Evolutionary conservation across 1,284 basidiomycete genomes (phyloP).

Genomic region (Earliella scabrosa): DNA sequence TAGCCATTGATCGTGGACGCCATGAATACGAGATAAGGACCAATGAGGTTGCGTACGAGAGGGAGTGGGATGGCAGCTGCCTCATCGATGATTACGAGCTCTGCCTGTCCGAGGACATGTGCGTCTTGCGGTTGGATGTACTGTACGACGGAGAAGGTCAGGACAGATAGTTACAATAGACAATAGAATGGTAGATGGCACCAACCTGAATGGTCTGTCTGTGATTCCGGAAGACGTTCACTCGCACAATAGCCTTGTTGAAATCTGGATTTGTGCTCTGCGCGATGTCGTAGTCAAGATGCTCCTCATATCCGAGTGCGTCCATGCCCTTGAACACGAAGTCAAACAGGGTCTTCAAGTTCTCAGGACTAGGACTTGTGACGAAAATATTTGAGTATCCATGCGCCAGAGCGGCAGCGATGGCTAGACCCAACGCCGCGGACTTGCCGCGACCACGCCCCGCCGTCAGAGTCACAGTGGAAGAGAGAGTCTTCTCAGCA

Average conservation of each 20-base stretch:
- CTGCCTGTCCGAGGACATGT: constrained; percentile 96
- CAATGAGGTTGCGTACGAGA: constrained; percentile 92
- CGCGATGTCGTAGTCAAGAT: constrained; percentile 95
- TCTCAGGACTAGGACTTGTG: constrained; percentile 97
- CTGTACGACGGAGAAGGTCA: constrained; percentile 42
- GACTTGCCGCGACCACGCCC: constrained; percentile 97
- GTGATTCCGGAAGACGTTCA: constrained; percentile 93
- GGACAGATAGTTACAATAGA: not conserved
- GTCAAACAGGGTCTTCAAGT: constrained; percentile 97
- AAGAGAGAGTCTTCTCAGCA: constrained; percentile 90
- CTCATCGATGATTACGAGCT: constrained; percentile 98
- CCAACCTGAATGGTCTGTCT: constrained; percentile 92
- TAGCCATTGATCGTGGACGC: constrained; percentile 99
- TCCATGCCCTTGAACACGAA: constrained; percentile 99
- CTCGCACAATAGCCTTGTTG: constrained; percentile 94
- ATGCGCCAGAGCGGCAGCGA: constrained; percentile 91
- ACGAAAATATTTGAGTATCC: constrained; percentile 99
- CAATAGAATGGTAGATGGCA: too few species aligned
- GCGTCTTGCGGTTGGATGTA: constrained; percentile 99
- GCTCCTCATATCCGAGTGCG: constrained; percentile 94
- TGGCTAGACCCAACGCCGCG: constrained; percentile 92
- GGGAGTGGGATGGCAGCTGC: constrained; percentile 98
- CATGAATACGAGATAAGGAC: constrained; percentile 98
- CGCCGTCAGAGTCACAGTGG: constrained; percentile 95
- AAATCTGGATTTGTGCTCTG: constrained; percentile 95